A percentile compares a stretch with the other conserved stretches of the same genome.
Evolutionary conservation across 306 rosid genomes (phyloP).

Genomic region (Cicer arietinum): DNA sequence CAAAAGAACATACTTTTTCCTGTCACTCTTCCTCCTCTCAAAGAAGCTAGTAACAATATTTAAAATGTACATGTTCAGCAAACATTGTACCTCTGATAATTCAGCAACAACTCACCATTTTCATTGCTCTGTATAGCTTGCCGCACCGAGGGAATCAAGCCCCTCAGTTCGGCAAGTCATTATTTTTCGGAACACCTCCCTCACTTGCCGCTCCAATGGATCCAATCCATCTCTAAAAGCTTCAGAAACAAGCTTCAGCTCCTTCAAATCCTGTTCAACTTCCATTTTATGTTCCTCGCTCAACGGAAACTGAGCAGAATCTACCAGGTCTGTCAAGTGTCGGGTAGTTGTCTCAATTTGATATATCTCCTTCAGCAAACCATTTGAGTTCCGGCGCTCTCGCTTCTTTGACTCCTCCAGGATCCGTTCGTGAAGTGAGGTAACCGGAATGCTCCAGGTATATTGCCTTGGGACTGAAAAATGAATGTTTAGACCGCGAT

Average conservation of each 20-base stretch:
- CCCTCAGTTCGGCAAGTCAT: conserved; percentile 80
- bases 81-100: conserved; percentile 59
- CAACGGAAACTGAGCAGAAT: conserved; percentile 78
- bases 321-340: conserved; percentile 73
- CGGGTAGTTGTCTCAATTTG: conserved; percentile 71
- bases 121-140: conserved; percentile 52
- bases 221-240: conserved; percentile 67
- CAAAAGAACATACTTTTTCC: conserved; percentile 23
- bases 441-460: conserved; percentile 68
- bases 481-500: conserved; percentile 72
- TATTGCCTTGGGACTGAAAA: conserved; percentile 72
- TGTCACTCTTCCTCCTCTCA: conserved; percentile 48
- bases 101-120: conserved; percentile 39
- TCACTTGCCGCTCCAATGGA: conserved; percentile 78
- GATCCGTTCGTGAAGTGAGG: conserved; percentile 70
- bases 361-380: conserved; percentile 86
- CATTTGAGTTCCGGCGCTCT: conserved; percentile 71
- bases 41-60: conserved; percentile 50
- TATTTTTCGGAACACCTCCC: conserved; percentile 78
- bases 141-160: conserved; percentile 68
- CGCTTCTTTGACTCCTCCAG: conserved; percentile 82
- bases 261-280: conserved; percentile 62
- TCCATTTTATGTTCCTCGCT: conserved; percentile 68
- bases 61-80: conserved; percentile 46
- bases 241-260: conserved; percentile 62